A percentile compares a stretch with the other conserved stretches of the same genome.
Conservation (phyloP, 495 filamentous ascomycete genomes). For the Letharia columbiana region DNA sequence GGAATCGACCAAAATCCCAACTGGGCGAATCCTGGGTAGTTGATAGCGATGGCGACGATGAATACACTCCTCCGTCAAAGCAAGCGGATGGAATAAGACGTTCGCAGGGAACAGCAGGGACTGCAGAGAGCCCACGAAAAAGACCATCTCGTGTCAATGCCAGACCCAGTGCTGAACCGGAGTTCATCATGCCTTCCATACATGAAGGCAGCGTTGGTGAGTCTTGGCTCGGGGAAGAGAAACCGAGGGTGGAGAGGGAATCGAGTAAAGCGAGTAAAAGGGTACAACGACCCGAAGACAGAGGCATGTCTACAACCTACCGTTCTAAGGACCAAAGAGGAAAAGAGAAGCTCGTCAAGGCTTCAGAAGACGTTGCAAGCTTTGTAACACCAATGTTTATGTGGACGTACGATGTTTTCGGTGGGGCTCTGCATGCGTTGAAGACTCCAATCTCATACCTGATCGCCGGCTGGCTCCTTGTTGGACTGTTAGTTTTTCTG, state of each 20-base stretch:
- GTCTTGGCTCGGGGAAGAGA: conserved; percentile 27
- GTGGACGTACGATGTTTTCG: conserved; percentile 44
- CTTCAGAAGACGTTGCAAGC: conserved; percentile 1
- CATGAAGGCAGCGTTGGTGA: conserved; percentile 29
- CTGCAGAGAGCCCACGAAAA: conserved; percentile 19
- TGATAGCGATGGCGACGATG: conserved; percentile 29
- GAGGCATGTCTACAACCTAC: not conserved
- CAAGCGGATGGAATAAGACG: conserved; percentile 9
- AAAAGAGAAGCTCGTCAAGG: conserved; percentile 5
- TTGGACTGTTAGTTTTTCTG: conserved; percentile 40
- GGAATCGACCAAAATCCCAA: conserved; percentile 21
- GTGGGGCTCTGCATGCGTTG: conserved; percentile 40
- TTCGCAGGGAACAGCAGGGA: conserved; percentile 14
- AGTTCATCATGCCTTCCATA: conserved; percentile 43
- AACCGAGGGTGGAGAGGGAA: conserved; percentile 14
- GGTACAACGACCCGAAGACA: not conserved
- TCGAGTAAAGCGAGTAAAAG: conserved; percentile 13
- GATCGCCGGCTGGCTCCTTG: conserved; percentile 43
- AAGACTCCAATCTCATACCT: conserved; percentile 49
- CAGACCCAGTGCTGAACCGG: conserved; percentile 31
- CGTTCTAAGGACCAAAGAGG: conserved; percentile 6
- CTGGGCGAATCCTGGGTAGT: conserved; percentile 36
- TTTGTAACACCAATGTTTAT: conserved; percentile 28
- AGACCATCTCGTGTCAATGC: conserved; percentile 24
- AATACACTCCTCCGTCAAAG: conserved; percentile 18